Percentiles rank a stretch among this genome's conserved stretches.
Evolutionary conservation across 1,139 yeast genomes (phyloP).

Genomic region (Hansenula lynferdii): DNA sequence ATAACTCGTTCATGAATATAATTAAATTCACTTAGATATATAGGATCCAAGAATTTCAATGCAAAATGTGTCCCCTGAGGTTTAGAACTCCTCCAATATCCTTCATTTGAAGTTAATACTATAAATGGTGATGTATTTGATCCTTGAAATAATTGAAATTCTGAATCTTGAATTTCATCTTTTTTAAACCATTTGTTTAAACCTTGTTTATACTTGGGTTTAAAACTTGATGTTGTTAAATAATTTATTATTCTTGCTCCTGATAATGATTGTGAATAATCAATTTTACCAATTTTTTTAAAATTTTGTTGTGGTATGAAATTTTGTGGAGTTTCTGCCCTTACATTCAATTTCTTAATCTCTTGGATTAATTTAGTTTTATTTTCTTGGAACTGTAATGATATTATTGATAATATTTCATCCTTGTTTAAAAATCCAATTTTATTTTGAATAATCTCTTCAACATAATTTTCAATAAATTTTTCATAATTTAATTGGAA

Average conservation of each 20-base stretch:
- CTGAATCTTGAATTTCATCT: conserved; percentile 2
- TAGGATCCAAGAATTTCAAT: conserved; percentile 30
- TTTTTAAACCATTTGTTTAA: conserved; percentile 10
- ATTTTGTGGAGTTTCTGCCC: not conserved
- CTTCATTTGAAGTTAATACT: conserved; percentile 14
- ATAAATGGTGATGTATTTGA: conserved; percentile 17
- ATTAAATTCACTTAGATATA: conserved; percentile 27
- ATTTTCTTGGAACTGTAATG: conserved; percentile 18
- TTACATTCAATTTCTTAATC: conserved; percentile 11
- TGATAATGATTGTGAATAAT: conserved; percentile 16
- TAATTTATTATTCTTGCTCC: conserved; percentile 23
- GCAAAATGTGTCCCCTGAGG: conserved; percentile 25
- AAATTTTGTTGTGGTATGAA: not conserved
- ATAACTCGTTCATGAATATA: conserved; percentile 30
- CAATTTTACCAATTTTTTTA: conserved; percentile 7
- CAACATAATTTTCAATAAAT: conserved; percentile 12
- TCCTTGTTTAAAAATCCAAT: conserved; percentile 18
- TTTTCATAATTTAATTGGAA: conserved; percentile 13
- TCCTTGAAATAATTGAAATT: not conserved
- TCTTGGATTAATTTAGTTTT: conserved; percentile 17
- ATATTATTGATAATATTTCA: conserved; percentile 16
- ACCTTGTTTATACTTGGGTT: conserved; percentile 13
- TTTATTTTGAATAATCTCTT: conserved; percentile 12
- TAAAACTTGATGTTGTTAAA: conserved; percentile 17
- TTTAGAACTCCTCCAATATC: conserved; percentile 29